Base-by-base conservation (phyloP, 306 rosid species). In the Calophaca sinica region DNA sequence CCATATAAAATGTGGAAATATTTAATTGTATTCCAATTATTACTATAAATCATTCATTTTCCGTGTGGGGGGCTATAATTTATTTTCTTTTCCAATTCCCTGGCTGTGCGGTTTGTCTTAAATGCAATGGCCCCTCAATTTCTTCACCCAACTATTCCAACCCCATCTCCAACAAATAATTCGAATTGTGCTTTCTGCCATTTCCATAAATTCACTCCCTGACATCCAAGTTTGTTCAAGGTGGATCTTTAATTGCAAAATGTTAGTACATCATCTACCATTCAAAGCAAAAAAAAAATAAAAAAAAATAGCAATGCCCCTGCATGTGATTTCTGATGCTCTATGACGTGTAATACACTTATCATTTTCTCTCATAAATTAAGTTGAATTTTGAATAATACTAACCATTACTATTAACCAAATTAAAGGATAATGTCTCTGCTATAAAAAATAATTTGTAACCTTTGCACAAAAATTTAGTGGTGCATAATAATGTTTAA, bases 111-210 rank as follows among this genome's bases (percentile, higher is more conserved):
- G 84, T 68, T 62, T 76, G 83, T 73, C 85, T 77, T 87, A 80
- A 85, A 87, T 85, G 87, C 87, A 76, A 48, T 71, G 85, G 53
- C 80, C 79, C 82, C 86, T 81, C 85, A 82, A 62, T 81, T 81
- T 76, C 78, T 70, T 74, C 82, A 84, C 77, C 76, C 57, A 70
- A 65, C 73, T 57, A 60, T 58, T 82, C 68, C 15, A 58, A 57
- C 33, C 85, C 53, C 61, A 36, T 62, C 79, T 62, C 66, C 82
- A 69, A 64, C 82, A 65, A 66, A 83, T 52, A 75, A 41, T 8
- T 53, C 67, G 2, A 36, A 32, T 60, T 79, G 48, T 65, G 68
- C 69, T 67, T 61, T 54, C 84, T 80, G 84, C 79, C 75, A 68
- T 85, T 88, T 69, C 66, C 84, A 9, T 74, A 28, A 61, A 51